Base-by-base conservation (phyloP, 2,329 filamentous ascomycete genomes). In the Alternaria sp. region DNA sequence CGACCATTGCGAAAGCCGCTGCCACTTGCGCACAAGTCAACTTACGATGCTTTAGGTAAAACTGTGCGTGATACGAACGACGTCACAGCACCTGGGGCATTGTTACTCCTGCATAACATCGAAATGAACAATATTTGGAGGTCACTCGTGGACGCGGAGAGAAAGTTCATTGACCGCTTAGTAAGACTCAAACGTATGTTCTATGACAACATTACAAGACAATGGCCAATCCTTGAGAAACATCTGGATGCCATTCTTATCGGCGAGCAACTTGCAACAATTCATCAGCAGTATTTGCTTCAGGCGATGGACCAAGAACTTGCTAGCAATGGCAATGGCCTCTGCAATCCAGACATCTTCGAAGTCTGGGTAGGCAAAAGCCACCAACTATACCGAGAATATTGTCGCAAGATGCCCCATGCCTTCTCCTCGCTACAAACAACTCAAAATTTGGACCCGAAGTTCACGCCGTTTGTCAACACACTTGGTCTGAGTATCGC, bases 221-320 rank as follows among this genome's bases (percentile, higher is more conserved):
- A 72, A 55, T 76, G 72, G 72, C 72, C 73, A 7, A 34, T 62
- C 13, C 55, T 73, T 3, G 67, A 68, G 39, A 63, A 66, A 13
- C 68, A 72, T 46, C 39, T 76, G 4, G 62, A 62, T 17, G 65
- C 66, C 0, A 65, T 74, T 6, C 13, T 65, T 13, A 37, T 70
- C 1, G 56, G 61, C 14, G 63, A 68, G 28, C 61, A 67, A 34
- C 57, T 76, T 11, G 59, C 62, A 26, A 42, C 41, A 6, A 34
- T 63, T 7, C 65, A 73, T 45, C 61, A 65, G 14, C 59, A 66
- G n/a, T 58, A 64, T 48, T 42, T 76, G 6, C 58, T 72, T 4
- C 41, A 61, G 3, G 39, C 61, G 4, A 65, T 74, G 58, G 62
- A 69, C 24, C 49, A 54, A 17, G 58, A 70, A 24, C 42, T 70